Evolutionary conservation across 352 stramenopile genomes (phyloP).

Genomic region (Nothophytophthora sp.): DNA sequence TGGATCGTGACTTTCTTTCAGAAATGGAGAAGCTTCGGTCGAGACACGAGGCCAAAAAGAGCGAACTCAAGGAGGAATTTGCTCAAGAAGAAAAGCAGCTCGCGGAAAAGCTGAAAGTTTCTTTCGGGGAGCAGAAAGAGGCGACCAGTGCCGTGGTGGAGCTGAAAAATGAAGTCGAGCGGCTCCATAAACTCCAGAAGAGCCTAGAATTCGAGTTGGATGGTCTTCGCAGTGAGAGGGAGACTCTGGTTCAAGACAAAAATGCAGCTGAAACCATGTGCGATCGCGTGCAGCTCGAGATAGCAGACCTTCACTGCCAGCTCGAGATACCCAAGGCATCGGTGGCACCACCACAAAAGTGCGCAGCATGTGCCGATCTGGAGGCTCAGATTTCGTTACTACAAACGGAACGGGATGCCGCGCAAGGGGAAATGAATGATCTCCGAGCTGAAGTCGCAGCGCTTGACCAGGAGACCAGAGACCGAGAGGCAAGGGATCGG

Average conservation of each 20-base stretch:
- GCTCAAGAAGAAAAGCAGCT: conserved; percentile 36
- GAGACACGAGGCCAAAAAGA: conserved; percentile 42
- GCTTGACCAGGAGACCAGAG: conserved; percentile 6
- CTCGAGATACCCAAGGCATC: conserved; percentile 1
- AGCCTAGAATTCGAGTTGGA: conserved; percentile 19
- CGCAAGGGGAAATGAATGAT: conserved; percentile 10
- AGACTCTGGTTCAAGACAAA: conserved; percentile 16
- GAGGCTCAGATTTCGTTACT: conserved; percentile 17
- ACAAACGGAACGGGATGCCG: conserved; percentile 8
- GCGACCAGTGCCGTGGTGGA: conserved; percentile 10
- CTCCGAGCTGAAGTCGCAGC: conserved; percentile 8
- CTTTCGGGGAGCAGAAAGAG: conserved; percentile 29
- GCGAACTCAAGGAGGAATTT: conserved; percentile 44
- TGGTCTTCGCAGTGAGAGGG: conserved; percentile 13
- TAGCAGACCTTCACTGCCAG: conserved; percentile 10
- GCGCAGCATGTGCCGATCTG: conserved; percentile 10
- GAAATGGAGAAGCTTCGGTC: conserved; percentile 43
- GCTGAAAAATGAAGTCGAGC: conserved; percentile 32
- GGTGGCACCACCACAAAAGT: neutral
- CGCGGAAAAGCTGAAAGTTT: conserved; percentile 28
- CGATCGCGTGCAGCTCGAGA: conserved; percentile 3
- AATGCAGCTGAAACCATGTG: conserved; percentile 5
- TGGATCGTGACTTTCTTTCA: conserved; percentile 49
- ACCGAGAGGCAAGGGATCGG: neutral
- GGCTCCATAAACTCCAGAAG: conserved; percentile 15